Base-by-base conservation (phyloP, 2,329 filamentous ascomycete species). In the Fusarium sp. region DNA sequence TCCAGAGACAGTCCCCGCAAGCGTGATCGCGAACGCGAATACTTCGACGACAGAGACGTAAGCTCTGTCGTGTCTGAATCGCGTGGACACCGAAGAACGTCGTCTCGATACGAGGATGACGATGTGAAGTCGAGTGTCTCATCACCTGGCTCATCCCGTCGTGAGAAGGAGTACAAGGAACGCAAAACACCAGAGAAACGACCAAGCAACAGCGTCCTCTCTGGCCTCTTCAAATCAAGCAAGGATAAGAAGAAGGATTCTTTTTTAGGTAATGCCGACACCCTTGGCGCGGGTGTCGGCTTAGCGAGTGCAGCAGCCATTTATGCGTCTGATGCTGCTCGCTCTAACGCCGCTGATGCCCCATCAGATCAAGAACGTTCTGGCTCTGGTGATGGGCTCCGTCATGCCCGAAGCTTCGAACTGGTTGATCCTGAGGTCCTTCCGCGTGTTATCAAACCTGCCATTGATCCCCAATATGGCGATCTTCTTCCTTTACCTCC, bases 261-360 rank as follows among this genome's bases (percentile, higher is more conserved):
- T 90, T 90, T 90, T 90, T 90, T 90, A 90, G 89, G 81, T 90
- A 88, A 87, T 85, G 87, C 89, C 88, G 88, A 83, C 86, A 90
- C 85, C 85, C 83, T 86, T 88, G 88, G 88, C 88, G 87, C 86
- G 84, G 88, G 88, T 90, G 88, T 82, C 88, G 88, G 89, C 86
- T 78, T 86, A 80, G 84, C 82, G 82, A 83, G 84, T 80, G 83
- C 81, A 77, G 83, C 80, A 69, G 80, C 79, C 75, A 81, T 79
- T 63, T 70, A 80, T 70, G 76, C 79, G 74, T 78, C 80, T 74
- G 76, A 79, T 74, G 75, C 77, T 72, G 76, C 79, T 78, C 81
- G 78, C 74, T 78, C 80, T 59, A 81, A 85, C 77, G 84, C 84
- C 83, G 79, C 80, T 78, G 82, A 84, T 73, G 75, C 78, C 80